These are phyloP conservation scores for Diaporthe sp. DNA, from an alignment of 2,329 filamentous ascomycete species.

Conservation along the genomic window DNA sequence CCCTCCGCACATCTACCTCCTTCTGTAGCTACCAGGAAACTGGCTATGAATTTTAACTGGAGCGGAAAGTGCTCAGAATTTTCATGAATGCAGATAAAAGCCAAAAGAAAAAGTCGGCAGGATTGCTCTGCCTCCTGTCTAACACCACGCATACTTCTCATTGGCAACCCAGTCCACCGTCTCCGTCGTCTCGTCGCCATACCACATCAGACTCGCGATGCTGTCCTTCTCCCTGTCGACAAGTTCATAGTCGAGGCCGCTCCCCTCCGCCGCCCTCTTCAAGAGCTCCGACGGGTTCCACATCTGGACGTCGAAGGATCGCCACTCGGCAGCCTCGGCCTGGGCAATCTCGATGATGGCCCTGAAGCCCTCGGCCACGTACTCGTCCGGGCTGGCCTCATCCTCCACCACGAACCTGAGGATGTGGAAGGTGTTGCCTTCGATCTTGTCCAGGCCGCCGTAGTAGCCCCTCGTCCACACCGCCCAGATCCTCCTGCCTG, in stretches of 20 bases:
- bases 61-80: not conserved
- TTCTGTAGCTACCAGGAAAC: not conserved
- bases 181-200: conserved; percentile 65
- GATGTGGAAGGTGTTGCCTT: conserved; percentile 78
- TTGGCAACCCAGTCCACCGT: conserved; percentile 80
- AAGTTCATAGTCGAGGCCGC: conserved; percentile 63
- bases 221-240: conserved; percentile 74
- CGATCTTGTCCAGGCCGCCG: conserved; percentile 63
- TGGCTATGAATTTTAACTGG: not conserved
- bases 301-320: conserved; percentile 77
- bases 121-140: conserved; percentile 24
- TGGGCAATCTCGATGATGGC: conserved; percentile 77
- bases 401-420: conserved; percentile 78
- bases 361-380: conserved; percentile 67
- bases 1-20: not conserved
- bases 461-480: conserved; percentile 80
- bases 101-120: not conserved
- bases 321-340: conserved; percentile 78
- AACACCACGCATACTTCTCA: conserved; percentile 86
- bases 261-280: conserved; percentile 59
- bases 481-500: conserved; percentile 76
- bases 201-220: conserved; percentile 81
- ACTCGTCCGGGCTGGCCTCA: conserved; percentile 53
- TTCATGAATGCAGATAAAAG: no score
- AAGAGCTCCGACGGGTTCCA: conserved; percentile 83